Percentiles rank a stretch among this genome's conserved stretches.
Evolutionary conservation across 2,329 filamentous ascomycete species (phyloP).

Genomic region (Venturia asperata): DNA sequence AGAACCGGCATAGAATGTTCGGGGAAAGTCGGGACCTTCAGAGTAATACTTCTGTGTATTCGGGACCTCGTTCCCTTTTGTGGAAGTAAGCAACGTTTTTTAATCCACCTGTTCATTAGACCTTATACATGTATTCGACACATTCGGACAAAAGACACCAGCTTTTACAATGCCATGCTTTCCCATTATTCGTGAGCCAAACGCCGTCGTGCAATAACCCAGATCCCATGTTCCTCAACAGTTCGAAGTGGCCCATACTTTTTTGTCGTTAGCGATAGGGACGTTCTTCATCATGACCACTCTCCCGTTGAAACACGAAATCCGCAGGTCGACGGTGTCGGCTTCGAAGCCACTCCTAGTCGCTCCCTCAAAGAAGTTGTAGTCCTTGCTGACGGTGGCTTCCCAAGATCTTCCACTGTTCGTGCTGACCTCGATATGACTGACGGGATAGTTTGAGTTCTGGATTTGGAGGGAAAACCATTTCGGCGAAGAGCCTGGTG

Average conservation of each 20-base stretch:
- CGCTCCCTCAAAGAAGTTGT: constrained; percentile 4
- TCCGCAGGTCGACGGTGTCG: background rate
- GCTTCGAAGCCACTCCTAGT: background rate
- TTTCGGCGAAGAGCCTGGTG: background rate
- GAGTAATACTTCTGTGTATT: too few species aligned
- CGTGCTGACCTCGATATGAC: background rate
- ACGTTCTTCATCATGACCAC: background rate
- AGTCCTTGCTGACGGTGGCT: constrained; percentile 7
- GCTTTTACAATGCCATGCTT: background rate
- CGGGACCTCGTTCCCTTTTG: too few species aligned
- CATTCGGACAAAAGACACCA: too few species aligned
- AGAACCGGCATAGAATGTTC: too few species aligned
- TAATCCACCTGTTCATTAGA: too few species aligned
- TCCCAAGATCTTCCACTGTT: background rate
- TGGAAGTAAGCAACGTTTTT: too few species aligned
- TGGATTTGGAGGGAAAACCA: constrained; percentile 5
- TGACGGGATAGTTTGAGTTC: constrained; percentile 5
- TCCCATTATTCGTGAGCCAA: background rate
- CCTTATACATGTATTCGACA: too few species aligned
- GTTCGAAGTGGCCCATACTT: constrained; percentile 6
- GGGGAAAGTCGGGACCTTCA: too few species aligned
- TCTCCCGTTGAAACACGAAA: constrained; percentile 7
- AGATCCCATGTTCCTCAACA: background rate
- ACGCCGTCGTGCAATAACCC: background rate
- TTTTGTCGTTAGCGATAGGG: background rate